phyloP scores from a whole-genome alignment of 352 stramenopile genomes.

The Pythium vanterpoolii region DNA sequence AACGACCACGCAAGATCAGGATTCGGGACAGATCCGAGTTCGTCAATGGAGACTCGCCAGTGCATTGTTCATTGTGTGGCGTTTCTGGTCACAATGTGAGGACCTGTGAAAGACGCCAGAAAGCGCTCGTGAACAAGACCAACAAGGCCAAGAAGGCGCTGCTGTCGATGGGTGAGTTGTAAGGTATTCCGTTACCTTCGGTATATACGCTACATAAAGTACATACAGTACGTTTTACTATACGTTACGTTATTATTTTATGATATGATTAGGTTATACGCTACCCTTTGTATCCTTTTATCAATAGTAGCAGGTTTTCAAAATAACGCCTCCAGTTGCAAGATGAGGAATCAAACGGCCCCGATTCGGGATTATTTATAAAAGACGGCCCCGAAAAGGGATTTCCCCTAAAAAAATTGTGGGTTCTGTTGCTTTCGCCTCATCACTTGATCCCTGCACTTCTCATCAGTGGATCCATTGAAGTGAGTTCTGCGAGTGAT shows the following conservation, averaged over 20 bases:
- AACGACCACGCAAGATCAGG: background rate
- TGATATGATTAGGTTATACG: too few species aligned
- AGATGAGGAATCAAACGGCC: background rate
- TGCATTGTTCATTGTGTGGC: background rate
- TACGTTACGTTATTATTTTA: too few species aligned
- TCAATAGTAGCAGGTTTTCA: background rate
- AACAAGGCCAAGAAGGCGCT: background rate
- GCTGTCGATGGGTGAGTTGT: too few species aligned
- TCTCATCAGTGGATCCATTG: too few species aligned
- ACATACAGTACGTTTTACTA: too few species aligned
- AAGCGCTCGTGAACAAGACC: background rate
- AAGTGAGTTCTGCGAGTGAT: too few species aligned
- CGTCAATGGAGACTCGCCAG: constrained; percentile 4
- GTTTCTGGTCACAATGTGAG: background rate
- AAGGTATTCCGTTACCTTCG: too few species aligned
- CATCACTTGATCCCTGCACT: too few species aligned
- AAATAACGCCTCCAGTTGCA: background rate
- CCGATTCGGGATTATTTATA: background rate
- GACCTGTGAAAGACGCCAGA: background rate
- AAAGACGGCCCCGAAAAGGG: background rate
- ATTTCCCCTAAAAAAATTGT: background rate
- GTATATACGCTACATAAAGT: too few species aligned
- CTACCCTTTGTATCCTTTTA: too few species aligned
- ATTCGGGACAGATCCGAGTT: constrained; percentile 4
- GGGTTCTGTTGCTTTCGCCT: too few species aligned